Evolutionary conservation across 257 asterid species (phyloP).

Genomic region (Ajuga chamaepitys): DNA sequence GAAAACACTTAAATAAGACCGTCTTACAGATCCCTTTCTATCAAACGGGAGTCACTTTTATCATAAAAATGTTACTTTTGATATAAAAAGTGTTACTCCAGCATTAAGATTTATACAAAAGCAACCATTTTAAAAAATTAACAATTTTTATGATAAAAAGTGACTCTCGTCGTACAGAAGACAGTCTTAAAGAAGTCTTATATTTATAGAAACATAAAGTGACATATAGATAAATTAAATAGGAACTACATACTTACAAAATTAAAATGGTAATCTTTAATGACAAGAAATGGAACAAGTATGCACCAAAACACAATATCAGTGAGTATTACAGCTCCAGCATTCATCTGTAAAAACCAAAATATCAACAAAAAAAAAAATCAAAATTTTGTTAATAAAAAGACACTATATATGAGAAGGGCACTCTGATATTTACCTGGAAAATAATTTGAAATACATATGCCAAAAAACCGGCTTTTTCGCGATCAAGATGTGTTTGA

Average conservation of each 20-base stretch:
- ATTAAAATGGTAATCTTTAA: constrained; percentile 68
- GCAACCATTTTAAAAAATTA: too few species aligned
- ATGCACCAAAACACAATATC: constrained; percentile 90
- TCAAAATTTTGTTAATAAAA: neutral
- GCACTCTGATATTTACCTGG: constrained; percentile 50
- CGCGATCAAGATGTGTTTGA: constrained; percentile 30
- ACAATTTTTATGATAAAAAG: too few species aligned
- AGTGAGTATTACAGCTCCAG: constrained; percentile 90
- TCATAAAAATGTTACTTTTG: too few species aligned
- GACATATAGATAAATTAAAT: neutral
- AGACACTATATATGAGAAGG: neutral
- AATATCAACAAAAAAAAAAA: neutral
- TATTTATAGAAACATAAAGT: neutral
- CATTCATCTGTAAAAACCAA: constrained; percentile 57
- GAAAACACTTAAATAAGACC: too few species aligned
- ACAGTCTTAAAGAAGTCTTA: too few species aligned
- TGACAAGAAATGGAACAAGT: constrained; percentile 75
- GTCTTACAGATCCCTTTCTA: too few species aligned
- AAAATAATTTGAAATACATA: constrained; percentile 73
- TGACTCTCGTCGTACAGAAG: too few species aligned
- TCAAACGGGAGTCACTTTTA: too few species aligned
- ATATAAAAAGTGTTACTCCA: too few species aligned
- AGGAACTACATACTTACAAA: constrained; percentile 46
- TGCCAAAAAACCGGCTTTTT: constrained; percentile 62
- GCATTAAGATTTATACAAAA: too few species aligned